Evolutionary conservation across 306 rosid species (phyloP).

Genomic region (Vachellia pachyceras): DNA sequence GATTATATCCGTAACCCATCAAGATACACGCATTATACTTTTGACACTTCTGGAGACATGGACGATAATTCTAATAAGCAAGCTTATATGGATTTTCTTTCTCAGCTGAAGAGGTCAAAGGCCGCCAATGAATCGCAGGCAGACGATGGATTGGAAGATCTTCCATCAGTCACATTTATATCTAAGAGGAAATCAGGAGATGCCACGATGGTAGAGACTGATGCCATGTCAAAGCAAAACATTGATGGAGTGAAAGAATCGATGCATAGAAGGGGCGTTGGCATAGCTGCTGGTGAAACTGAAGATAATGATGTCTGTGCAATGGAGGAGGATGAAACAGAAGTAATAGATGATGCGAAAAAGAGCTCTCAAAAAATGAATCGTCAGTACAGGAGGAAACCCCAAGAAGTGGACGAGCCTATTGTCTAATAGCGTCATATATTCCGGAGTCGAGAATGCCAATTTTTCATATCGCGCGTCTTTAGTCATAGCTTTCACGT

Average conservation of each 20-base stretch:
- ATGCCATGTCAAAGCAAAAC: slow-evolving; percentile 48
- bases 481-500: slow-evolving; percentile 15
- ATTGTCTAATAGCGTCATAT: slow-evolving; percentile 10
- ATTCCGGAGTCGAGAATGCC: slow-evolving; percentile 10
- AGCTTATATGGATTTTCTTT: slow-evolving; percentile 74
- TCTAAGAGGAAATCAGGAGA: slow-evolving; percentile 82
- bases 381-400: slow-evolving; percentile 74
- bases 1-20: slow-evolving; percentile 80
- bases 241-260: slow-evolving; percentile 52
- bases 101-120: slow-evolving; percentile 56
- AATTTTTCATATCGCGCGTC: background rate
- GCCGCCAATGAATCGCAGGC: slow-evolving; percentile 33
- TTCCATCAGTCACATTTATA: slow-evolving; percentile 68
- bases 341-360: slow-evolving; percentile 39
- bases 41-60: slow-evolving; percentile 62
- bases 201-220: slow-evolving; percentile 60
- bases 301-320: slow-evolving; percentile 68
- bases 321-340: slow-evolving; percentile 91
- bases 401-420: slow-evolving; percentile 53
- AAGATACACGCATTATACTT: slow-evolving; percentile 71
- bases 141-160: slow-evolving; percentile 54
- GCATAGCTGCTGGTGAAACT: slow-evolving; percentile 56
- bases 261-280: slow-evolving; percentile 37
- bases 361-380: slow-evolving; percentile 53
- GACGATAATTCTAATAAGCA: slow-evolving; percentile 80